These are phyloP conservation scores for Aspergillus nomiae DNA, from an alignment of 2,329 filamentous ascomycete genomes.

Conservation along the genomic window DNA sequence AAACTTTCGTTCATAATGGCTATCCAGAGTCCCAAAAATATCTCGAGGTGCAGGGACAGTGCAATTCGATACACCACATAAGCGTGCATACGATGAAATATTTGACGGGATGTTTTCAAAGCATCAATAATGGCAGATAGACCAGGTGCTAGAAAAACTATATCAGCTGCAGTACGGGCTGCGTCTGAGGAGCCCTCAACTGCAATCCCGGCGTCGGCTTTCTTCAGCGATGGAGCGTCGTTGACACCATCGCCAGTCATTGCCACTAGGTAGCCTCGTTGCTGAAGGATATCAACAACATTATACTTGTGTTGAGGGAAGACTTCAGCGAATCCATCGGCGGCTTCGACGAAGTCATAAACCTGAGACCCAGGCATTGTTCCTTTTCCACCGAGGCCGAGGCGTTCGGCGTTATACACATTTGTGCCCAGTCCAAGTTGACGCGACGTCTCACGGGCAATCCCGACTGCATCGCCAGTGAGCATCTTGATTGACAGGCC, in stretches of 20 bases:
- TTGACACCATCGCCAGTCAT: constrained; percentile 98
- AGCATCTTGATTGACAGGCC: constrained; percentile 95
- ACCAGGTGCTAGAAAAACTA: constrained; percentile 89
- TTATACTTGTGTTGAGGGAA: constrained; percentile 96
- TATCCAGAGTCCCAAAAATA: constrained; percentile 91
- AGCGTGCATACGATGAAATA: constrained; percentile 96
- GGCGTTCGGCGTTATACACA: constrained; percentile 89
- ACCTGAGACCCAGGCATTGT: constrained; percentile 93
- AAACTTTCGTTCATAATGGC: constrained; percentile 81
- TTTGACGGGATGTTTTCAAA: constrained; percentile 88
- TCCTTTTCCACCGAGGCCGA: constrained; percentile 85
- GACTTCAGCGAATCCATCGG: constrained; percentile 91
- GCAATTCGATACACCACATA: constrained; percentile 96
- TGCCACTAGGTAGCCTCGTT: constrained; percentile 89
- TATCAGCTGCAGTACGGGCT: constrained; percentile 87
- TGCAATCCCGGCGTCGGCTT: constrained; percentile 94
- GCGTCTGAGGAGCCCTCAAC: constrained; percentile 91
- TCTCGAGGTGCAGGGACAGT: constrained; percentile 84
- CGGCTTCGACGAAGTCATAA: constrained; percentile 93
- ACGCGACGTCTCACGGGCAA: constrained; percentile 86
- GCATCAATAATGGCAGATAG: constrained; percentile 91
- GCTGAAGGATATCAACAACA: constrained; percentile 89
- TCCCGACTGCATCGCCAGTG: constrained; percentile 91
- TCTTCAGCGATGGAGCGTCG: constrained; percentile 88
- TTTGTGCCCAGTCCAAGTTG: constrained; percentile 91